These are phyloP conservation scores for Dendrobium catenatum DNA, from an alignment of 106 monocot species.

Conservation along the genomic window DNA sequence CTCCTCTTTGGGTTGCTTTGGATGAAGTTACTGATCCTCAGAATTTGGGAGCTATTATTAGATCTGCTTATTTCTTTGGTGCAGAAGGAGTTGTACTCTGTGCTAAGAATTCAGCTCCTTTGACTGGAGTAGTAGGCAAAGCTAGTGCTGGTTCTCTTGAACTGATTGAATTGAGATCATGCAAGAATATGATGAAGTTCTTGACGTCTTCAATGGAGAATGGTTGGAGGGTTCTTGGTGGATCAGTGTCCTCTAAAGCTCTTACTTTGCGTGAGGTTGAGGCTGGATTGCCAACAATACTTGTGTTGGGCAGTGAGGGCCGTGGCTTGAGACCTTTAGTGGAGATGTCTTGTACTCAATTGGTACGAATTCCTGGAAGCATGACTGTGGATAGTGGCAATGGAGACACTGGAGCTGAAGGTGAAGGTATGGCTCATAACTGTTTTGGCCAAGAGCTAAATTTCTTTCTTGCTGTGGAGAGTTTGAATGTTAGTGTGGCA, in stretches of 20 bases:
- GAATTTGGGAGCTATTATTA: conserved; percentile 79
- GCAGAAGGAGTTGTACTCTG: conserved; percentile 70
- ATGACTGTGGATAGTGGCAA: conserved; percentile 5
- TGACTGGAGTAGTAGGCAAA: conserved; percentile 92
- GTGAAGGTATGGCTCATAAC: conserved; percentile 17
- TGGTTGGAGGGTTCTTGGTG: conserved; percentile 89
- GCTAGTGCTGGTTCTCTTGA: conserved; percentile 95
- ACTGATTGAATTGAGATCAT: conserved; percentile 68
- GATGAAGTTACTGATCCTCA: conserved; percentile 95
- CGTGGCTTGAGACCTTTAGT: conserved; percentile 82
- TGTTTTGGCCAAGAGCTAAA: conserved; percentile 28
- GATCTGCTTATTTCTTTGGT: conserved; percentile 90
- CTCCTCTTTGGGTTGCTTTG: conserved; percentile 80
- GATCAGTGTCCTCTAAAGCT: conserved; percentile 64
- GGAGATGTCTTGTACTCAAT: conserved; percentile 69
- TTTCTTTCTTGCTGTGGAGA: conserved; percentile 85
- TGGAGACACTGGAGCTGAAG: conserved; percentile 20
- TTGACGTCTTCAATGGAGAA: conserved; percentile 63
- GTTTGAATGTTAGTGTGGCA: conserved; percentile 97
- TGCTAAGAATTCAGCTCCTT: conserved; percentile 88
- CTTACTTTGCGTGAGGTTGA: conserved; percentile 54
- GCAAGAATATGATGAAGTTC: conserved; percentile 99
- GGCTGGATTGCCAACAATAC: conserved; percentile 54
- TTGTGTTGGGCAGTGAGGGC: conserved; percentile 93
- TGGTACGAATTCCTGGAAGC: conserved; percentile 63